A percentile compares a stretch with the other conserved stretches of the same genome.
Evolutionary conservation across 2,329 filamentous ascomycete species (phyloP).

Genomic region (Sordariomycetes sp.): DNA sequence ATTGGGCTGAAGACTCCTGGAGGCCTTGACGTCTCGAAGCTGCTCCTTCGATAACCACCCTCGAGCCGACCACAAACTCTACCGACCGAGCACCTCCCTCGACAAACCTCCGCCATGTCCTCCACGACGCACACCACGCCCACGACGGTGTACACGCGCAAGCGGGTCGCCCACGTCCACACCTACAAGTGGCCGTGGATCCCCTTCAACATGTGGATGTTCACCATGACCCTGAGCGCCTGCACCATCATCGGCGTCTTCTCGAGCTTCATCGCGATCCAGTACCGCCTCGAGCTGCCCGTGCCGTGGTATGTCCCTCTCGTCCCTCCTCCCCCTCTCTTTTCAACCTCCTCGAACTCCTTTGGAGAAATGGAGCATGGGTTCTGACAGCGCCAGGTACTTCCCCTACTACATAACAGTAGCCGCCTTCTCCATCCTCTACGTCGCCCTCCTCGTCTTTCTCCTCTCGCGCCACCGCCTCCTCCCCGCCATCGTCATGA

Average conservation of each 20-base stretch:
- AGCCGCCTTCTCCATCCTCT: constrained; percentile 48
- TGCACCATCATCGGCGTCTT: constrained; percentile 52
- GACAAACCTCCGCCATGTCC: neutral
- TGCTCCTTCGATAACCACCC: neutral
- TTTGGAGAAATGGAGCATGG: neutral
- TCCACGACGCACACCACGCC: constrained; percentile 13
- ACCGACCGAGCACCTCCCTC: neutral
- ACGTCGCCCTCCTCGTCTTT: constrained; percentile 54
- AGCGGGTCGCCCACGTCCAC: constrained; percentile 30
- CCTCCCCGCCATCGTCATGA: constrained; percentile 50
- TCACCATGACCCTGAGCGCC: constrained; percentile 52
- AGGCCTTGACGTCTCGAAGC: neutral
- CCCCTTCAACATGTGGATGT: constrained; percentile 57
- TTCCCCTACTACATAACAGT: constrained; percentile 57
- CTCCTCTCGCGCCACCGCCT: constrained; percentile 52
- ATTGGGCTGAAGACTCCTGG: neutral
- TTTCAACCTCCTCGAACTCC: neutral
- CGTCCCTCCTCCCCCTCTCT: neutral
- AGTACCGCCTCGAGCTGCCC: constrained; percentile 40
- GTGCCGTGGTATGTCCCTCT: constrained; percentile 45
- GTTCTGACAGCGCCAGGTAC: constrained; percentile 37
- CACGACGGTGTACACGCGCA: constrained; percentile 15
- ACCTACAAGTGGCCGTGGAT: constrained; percentile 60
- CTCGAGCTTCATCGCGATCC: constrained; percentile 46
- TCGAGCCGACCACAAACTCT: neutral